Conservation (phyloP, 176 grass and related monocot species). For the Sorghum bicolor region Sorghum_bicolor_NCBIv3 NC_012870.2:65827001-65827500, state of each 20-base stretch:
- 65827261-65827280: background rate
- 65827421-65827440: conserved; percentile 1
- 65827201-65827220: background rate
- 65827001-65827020: too few relatives aligned
- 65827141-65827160: too few relatives aligned
- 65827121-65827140: too few relatives aligned
- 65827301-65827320: background rate
- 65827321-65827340: background rate
- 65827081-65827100: too few relatives aligned
- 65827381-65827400: background rate
- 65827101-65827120: too few relatives aligned
- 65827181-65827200: too few relatives aligned
- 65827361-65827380: background rate
- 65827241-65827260: background rate
- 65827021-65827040: too few relatives aligned
- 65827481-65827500: background rate
- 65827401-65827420: background rate
- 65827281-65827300: background rate
- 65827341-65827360: background rate
- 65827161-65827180: too few relatives aligned
- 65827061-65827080: too few relatives aligned
- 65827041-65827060: too few relatives aligned
- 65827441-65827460: background rate
- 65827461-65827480: background rate
- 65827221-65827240: background rate